phyloP scores from a whole-genome alignment of 1,139 yeast species.

The Meyerozyma carpophila region DNA sequence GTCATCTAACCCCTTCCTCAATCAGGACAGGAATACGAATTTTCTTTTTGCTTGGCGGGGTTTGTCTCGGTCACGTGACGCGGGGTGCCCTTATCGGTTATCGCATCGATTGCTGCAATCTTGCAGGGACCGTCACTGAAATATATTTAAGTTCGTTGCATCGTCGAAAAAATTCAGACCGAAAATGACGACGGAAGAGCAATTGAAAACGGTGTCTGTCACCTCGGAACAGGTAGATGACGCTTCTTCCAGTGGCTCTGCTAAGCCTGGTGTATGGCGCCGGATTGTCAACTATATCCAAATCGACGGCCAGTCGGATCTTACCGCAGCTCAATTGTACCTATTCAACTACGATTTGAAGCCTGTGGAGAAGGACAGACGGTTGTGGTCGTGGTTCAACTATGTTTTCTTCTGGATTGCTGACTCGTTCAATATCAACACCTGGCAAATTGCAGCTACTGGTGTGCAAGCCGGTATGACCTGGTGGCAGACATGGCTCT shows the following conservation, averaged over 20 bases:
- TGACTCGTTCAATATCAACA: slow-evolving; percentile 80
- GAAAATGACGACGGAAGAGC: not conserved
- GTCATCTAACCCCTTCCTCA: too few species aligned
- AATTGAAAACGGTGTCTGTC: not conserved
- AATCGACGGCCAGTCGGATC: slow-evolving; percentile 18
- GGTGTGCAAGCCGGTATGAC: slow-evolving; percentile 69
- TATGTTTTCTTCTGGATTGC: slow-evolving; percentile 80
- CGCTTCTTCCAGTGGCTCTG: not conserved
- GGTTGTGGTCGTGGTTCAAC: slow-evolving; percentile 81
- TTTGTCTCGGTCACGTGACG: not conserved
- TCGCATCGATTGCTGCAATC: not conserved
- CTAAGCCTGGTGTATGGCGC: slow-evolving; percentile 3
- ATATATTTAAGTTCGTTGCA: not conserved
- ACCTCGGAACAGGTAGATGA: not conserved
- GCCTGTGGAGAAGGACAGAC: slow-evolving; percentile 65
- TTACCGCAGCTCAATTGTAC: slow-evolving; percentile 49
- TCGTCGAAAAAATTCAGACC: not conserved
- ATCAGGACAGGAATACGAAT: too few species aligned
- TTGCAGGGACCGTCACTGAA: not conserved
- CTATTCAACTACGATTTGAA: slow-evolving; percentile 67
- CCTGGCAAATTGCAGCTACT: slow-evolving; percentile 88
- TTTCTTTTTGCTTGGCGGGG: not conserved
- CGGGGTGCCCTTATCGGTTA: not conserved
- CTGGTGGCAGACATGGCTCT: slow-evolving; percentile 89
- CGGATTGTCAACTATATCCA: slow-evolving; percentile 3